Base-by-base conservation (phyloP, 768 basidiomycete species). In the Boletus eberwhitei region DNA sequence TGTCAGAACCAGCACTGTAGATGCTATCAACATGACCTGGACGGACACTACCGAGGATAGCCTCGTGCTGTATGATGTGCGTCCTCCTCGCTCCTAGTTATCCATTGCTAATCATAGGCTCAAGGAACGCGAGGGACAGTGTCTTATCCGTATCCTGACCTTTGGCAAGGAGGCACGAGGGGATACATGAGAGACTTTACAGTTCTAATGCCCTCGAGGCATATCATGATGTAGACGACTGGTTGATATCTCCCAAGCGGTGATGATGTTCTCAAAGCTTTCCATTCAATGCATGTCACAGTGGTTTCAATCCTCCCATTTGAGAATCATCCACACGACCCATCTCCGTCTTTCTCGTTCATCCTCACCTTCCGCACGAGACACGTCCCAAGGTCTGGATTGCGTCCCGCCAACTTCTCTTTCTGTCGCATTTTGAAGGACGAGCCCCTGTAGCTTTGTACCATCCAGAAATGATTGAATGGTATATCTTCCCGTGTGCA, bases 401-500 rank as follows among this genome's bases (percentile, higher is more conserved):
- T 50, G 60, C 0, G 55, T 54, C 8, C 79, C 79, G 8, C 56
- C 63, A 17, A 79, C 74, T 49, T 81, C 76, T 57, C 73, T 77
- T 63, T 89, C 88, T 17, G 61, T 46, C 8, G 75, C 71, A 34
- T 66, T 73, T 26, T 79, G 77, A 8, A 83, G 55, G 7, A 70
- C 69, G 38, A 90, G 75, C 5, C 78, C 83, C 49, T 63, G 71
- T 8, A 55, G 58, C 5, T 59, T 52, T 12, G 53, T 47, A 26
- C 48, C 19, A 19, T 70, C 62, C 39, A 90, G 61, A 68, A 89
- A 89, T 8, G 82, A 72, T 50, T 84, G 77, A 31, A 91, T 76
- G 2, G 87, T 84, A 62, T 88, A 90, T 46, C 86, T 74, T 4
- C 88, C 90, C 0, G 88, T 90, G 60, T 91, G 89, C 48, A 91